Conservation (phyloP, 2,329 filamentous ascomycete genomes). For the Penicillium decumbens region DNA sequence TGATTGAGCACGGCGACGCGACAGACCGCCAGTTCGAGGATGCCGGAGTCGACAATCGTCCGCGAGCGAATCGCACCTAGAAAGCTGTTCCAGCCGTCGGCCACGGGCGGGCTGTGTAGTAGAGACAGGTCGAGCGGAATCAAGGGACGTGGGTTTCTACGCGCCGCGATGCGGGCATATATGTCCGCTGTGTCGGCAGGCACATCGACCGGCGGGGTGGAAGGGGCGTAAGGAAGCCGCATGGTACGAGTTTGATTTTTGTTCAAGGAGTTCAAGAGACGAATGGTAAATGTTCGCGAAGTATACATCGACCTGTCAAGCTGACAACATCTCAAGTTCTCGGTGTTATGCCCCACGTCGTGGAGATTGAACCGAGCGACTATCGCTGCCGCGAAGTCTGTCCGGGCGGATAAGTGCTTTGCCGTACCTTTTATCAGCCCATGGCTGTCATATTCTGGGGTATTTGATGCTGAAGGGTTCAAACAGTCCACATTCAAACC, state of each 20-base stretch:
- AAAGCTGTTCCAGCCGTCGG: constrained; percentile 64
- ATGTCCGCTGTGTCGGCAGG: constrained; percentile 23
- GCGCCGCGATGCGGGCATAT: constrained; percentile 27
- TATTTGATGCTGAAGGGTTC: no score
- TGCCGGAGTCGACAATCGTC: constrained; percentile 44
- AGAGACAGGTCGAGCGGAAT: constrained; percentile 72
- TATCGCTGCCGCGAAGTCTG: not conserved
- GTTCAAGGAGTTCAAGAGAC: not conserved
- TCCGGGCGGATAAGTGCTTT: not conserved
- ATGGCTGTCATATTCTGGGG: no score
- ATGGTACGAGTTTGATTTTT: constrained; percentile 12
- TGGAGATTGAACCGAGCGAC: not conserved
- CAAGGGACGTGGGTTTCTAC: constrained; percentile 58
- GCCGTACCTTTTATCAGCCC: not conserved
- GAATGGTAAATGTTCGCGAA: not conserved
- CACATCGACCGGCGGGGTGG: constrained; percentile 19
- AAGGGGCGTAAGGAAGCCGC: constrained; percentile 24
- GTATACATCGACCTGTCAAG: not conserved
- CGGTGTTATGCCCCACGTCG: not conserved
- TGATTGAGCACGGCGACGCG: constrained; percentile 73
- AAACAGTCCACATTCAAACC: no score
- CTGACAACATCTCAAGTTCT: not conserved
- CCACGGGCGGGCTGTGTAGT: constrained; percentile 67
- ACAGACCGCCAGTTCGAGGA: constrained; percentile 74
- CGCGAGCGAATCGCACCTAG: constrained; percentile 52